These are phyloP conservation scores for Aspergillus diversus DNA, from an alignment of 495 filamentous ascomycete species.

Conservation along the genomic window DNA sequence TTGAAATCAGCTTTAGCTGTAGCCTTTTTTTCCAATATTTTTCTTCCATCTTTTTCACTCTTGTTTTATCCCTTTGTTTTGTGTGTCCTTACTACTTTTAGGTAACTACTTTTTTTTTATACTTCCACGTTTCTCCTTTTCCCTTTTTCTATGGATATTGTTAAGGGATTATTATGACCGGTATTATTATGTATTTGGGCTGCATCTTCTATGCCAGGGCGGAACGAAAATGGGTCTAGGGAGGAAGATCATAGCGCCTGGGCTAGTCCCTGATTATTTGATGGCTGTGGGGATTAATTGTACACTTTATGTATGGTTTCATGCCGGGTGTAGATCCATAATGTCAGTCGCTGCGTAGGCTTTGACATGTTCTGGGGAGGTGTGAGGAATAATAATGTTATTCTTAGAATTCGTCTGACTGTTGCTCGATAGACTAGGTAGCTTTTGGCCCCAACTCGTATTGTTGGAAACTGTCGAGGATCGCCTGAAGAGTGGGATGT, in stretches of 20 bases:
- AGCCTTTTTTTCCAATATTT: not conserved
- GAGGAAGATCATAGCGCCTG: constrained; percentile 20
- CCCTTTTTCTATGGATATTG: not conserved
- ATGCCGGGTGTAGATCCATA: not conserved
- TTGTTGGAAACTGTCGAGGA: not conserved
- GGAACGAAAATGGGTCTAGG: constrained; percentile 7
- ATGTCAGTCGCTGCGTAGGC: not conserved
- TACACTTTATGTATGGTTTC: not conserved
- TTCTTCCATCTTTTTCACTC: not conserved
- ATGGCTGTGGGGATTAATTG: constrained; percentile 14
- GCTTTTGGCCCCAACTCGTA: no score
- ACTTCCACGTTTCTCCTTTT: constrained; percentile 1
- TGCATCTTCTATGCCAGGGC: constrained; percentile 6
- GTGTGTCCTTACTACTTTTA: not conserved
- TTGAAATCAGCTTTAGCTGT: not conserved
- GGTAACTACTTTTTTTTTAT: not conserved
- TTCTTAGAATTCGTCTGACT: no score
- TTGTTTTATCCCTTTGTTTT: not conserved
- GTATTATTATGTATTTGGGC: not conserved
- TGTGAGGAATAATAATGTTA: not conserved
- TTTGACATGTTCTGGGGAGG: not conserved
- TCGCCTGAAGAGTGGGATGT: constrained; percentile 25
- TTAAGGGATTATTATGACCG: not conserved
- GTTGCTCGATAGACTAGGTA: no score
- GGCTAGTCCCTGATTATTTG: constrained; percentile 8